These are phyloP conservation scores for Oryza longistaminata DNA, from an alignment of 176 grass and related monocot species.

Conservation along the genomic window DNA sequence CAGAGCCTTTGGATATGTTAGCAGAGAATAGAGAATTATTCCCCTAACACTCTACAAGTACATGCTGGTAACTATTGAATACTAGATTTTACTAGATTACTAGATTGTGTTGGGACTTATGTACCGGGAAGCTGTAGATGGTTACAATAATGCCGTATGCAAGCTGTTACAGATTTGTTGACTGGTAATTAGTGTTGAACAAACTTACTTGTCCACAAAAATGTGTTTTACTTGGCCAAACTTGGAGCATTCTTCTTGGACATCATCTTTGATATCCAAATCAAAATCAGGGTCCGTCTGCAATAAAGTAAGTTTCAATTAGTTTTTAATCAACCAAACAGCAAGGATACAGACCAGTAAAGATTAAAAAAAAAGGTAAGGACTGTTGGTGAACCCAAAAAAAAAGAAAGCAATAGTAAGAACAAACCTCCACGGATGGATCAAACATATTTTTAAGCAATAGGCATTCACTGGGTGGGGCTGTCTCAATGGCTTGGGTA, in stretches of 20 bases:
- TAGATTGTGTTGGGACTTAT: neutral
- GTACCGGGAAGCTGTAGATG: neutral
- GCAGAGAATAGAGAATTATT: neutral
- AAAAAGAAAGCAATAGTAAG: slow-evolving; percentile 2
- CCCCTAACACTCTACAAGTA: neutral
- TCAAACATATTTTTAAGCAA: slow-evolving; percentile 99
- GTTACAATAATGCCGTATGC: neutral
- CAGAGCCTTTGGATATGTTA: neutral
- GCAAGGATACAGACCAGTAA: neutral
- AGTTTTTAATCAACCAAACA: slow-evolving; percentile 12
- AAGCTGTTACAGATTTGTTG: neutral
- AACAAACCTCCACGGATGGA: slow-evolving; percentile 72
- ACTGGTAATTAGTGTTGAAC: slow-evolving; percentile 2
- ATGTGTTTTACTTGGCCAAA: slow-evolving; percentile 71
- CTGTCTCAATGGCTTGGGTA: slow-evolving; percentile 35
- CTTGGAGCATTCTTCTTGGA: slow-evolving; percentile 73
- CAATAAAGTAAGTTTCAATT: slow-evolving; percentile 26
- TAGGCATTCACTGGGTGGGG: slow-evolving; percentile 80
- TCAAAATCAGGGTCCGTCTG: slow-evolving; percentile 89
- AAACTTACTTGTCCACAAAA: slow-evolving; percentile 80
- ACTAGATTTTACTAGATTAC: neutral
- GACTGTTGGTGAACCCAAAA: neutral
- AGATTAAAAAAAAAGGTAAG: neutral
- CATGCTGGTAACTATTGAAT: neutral
- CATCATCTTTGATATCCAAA: slow-evolving; percentile 85